Conservation (phyloP, 2,329 filamentous ascomycete genomes). For the Teratosphaeria epicoccoides region DNA sequence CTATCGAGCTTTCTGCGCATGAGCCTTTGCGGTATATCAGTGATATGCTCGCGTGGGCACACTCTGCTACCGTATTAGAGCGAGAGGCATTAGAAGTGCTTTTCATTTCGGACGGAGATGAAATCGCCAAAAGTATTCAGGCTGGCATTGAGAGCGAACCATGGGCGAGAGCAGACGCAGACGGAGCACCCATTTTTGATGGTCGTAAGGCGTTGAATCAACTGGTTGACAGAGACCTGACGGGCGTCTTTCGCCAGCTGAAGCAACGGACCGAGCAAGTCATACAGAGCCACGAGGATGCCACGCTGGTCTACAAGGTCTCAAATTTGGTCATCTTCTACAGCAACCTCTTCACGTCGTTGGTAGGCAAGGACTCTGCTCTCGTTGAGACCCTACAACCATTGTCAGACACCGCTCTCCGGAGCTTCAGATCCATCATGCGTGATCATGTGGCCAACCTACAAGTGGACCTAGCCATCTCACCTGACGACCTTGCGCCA, state of each 20-base stretch:
- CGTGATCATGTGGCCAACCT: slow-evolving; percentile 67
- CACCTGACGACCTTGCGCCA: slow-evolving; percentile 61
- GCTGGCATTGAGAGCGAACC: slow-evolving; percentile 72
- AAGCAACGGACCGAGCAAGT: slow-evolving; percentile 84
- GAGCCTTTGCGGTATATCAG: slow-evolving; percentile 85
- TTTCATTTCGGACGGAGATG: slow-evolving; percentile 82
- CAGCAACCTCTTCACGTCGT: slow-evolving; percentile 67
- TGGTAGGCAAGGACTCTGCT: slow-evolving; percentile 59
- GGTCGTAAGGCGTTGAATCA: slow-evolving; percentile 71
- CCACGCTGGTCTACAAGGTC: slow-evolving; percentile 78
- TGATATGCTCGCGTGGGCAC: slow-evolving; percentile 95
- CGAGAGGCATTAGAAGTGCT: slow-evolving; percentile 82
- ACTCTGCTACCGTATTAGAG: slow-evolving; percentile 89
- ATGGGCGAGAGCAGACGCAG: slow-evolving; percentile 56
- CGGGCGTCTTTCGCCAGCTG: slow-evolving; percentile 71
- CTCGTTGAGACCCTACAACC: slow-evolving; percentile 58
- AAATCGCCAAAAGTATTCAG: slow-evolving; percentile 72
- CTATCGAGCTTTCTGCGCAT: slow-evolving; percentile 87
- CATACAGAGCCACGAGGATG: slow-evolving; percentile 84
- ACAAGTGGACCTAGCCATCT: slow-evolving; percentile 59
- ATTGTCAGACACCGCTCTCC: slow-evolving; percentile 65
- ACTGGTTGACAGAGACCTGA: slow-evolving; percentile 75
- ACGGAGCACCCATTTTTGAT: slow-evolving; percentile 54
- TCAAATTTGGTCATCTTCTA: slow-evolving; percentile 87
- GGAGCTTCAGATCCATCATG: slow-evolving; percentile 72